These are phyloP conservation scores for Asterochloris sp. DNA, from an alignment of 139 green algal species.

Conservation along the genomic window DNA sequence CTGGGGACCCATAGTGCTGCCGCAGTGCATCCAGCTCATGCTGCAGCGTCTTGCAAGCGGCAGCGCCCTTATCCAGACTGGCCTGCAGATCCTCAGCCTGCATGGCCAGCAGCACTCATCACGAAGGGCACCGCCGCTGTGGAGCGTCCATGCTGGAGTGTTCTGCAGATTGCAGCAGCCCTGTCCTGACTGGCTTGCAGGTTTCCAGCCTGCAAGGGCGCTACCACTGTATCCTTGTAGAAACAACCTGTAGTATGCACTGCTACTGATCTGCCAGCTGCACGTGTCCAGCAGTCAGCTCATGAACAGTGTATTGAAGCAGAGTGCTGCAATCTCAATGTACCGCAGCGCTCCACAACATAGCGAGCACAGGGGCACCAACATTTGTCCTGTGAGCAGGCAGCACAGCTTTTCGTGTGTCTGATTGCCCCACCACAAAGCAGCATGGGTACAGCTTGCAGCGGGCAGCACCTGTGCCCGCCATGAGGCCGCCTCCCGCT, in stretches of 20 bases:
- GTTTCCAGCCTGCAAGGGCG: no score
- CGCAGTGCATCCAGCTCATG: conserved; percentile 4
- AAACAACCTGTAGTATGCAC: no score
- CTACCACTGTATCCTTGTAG: no score
- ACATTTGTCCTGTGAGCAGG: background rate
- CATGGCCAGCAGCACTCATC: no score
- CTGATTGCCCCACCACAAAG: background rate
- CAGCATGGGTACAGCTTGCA: background rate
- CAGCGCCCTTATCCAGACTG: background rate
- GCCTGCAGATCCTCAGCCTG: conserved; percentile 5
- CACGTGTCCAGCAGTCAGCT: no score
- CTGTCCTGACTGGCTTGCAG: background rate
- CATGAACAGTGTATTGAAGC: background rate
- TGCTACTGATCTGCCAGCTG: no score
- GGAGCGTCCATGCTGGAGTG: background rate
- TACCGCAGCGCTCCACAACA: background rate
- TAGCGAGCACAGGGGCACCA: background rate
- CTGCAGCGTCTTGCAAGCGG: background rate
- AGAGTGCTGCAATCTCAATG: background rate
- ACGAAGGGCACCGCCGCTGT: background rate
- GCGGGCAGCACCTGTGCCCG: background rate
- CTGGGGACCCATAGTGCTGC: conserved; percentile 9
- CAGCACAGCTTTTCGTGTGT: background rate
- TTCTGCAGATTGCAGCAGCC: background rate
- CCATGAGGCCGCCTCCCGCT: background rate